phyloP scores from a whole-genome alignment of 2,329 filamentous ascomycete genomes.

The Fusarium incarnatum region DNA sequence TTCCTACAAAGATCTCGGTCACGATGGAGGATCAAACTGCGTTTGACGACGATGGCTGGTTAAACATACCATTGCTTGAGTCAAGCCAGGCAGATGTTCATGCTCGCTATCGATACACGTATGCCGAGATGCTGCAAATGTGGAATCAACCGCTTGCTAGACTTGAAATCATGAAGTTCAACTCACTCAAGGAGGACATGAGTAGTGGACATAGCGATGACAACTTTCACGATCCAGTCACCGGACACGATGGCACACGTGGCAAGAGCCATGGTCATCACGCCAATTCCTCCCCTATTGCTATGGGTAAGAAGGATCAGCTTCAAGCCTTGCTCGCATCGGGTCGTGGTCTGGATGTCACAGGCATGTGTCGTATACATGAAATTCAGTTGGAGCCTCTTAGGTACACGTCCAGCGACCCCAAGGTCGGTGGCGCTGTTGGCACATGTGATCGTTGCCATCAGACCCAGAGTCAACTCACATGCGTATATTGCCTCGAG shows the following conservation, averaged over 20 bases:
- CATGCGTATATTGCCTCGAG: constrained; percentile 72
- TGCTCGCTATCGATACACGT: constrained; percentile 71
- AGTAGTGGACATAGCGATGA: constrained; percentile 46
- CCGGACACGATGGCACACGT: constrained; percentile 55
- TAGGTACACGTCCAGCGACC: constrained; percentile 57
- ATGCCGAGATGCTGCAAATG: constrained; percentile 76
- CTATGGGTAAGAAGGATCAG: constrained; percentile 68
- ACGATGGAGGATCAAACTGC: constrained; percentile 70
- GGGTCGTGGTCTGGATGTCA: constrained; percentile 70
- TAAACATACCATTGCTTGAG: constrained; percentile 69
- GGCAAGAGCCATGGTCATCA: constrained; percentile 52
- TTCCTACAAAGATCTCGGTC: constrained; percentile 65
- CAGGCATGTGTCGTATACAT: constrained; percentile 71
- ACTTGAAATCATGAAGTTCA: constrained; percentile 77
- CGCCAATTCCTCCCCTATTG: constrained; percentile 61
- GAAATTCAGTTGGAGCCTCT: constrained; percentile 71
- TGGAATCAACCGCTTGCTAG: constrained; percentile 72
- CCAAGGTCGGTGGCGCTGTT: constrained; percentile 59
- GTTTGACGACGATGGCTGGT: constrained; percentile 76
- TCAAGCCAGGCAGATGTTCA: constrained; percentile 62
- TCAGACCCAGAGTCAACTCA: constrained; percentile 66
- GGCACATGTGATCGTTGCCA: constrained; percentile 65
- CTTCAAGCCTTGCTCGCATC: constrained; percentile 63
- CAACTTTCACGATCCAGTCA: constrained; percentile 53
- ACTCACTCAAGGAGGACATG: constrained; percentile 66